These are phyloP conservation scores for Wickerhamiella cacticola DNA, from an alignment of 805 yeast genomes.

Conservation along the genomic window DNA sequence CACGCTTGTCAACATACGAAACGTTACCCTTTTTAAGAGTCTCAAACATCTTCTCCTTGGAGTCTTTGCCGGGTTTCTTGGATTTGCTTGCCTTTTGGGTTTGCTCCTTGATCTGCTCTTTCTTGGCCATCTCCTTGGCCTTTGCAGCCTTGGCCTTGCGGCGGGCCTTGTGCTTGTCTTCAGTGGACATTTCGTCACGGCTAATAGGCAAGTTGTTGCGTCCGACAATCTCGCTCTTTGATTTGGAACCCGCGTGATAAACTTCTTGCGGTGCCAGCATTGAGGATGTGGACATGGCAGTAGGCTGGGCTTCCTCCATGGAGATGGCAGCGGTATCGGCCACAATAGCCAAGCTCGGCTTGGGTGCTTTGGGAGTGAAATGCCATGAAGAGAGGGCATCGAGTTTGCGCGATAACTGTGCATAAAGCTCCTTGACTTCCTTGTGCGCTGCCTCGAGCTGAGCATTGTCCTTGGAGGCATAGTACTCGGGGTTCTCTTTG, in stretches of 20 bases:
- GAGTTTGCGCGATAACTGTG: conserved; percentile 51
- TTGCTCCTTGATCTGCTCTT: conserved; percentile 27
- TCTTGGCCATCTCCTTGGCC: conserved; percentile 34
- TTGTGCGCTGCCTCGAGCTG: conserved; percentile 61
- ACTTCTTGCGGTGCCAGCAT: conserved; percentile 93
- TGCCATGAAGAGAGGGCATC: conserved; percentile 92
- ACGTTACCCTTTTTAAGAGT: conserved; percentile 67
- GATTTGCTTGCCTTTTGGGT: conserved; percentile 36
- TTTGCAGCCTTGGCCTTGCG: conserved; percentile 76
- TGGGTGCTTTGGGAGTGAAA: conserved; percentile 81
- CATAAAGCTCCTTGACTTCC: conserved; percentile 59
- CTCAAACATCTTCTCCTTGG: conserved; percentile 39
- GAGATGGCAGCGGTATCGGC: conserved; percentile 70
- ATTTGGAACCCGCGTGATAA: conserved; percentile 36
- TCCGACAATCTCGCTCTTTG: conserved; percentile 47
- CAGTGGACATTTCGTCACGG: conserved; percentile 68
- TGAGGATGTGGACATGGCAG: conserved; percentile 57
- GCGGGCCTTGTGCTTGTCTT: conserved; percentile 76
- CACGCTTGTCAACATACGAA: conserved; percentile 64
- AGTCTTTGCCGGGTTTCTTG: conserved; percentile 29
- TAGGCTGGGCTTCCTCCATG: conserved; percentile 96
- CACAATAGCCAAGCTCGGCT: conserved; percentile 66
- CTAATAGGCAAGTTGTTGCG: conserved; percentile 71
- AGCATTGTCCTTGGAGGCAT: conserved; percentile 42
- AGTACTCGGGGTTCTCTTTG: conserved; percentile 31